Evolutionary conservation across 176 grass and related monocot genomes (phyloP).

Genomic region (Neostapfia colusana): DNA sequence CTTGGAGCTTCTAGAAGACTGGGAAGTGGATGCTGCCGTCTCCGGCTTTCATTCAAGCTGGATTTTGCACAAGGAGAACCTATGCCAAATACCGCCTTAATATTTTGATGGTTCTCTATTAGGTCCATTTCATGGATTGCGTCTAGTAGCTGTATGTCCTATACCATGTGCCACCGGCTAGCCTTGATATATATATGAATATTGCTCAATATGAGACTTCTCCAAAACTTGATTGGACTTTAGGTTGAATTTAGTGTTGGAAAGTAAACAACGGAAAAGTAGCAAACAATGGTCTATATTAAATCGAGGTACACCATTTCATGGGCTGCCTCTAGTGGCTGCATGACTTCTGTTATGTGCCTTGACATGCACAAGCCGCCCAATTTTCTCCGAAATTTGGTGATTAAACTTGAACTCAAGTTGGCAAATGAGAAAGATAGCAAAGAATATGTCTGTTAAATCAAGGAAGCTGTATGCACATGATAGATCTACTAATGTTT

Average conservation of each 20-base stretch:
- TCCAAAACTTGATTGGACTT: not conserved
- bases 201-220: not conserved
- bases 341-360: not conserved
- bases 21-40: not conserved
- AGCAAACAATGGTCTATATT: not conserved
- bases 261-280: not conserved
- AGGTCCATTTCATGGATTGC: not conserved
- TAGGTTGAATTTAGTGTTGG: not conserved
- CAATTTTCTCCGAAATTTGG: not conserved
- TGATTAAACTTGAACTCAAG: not conserved
- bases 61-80: not conserved
- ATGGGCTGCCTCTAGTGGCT: not conserved
- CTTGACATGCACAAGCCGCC: not conserved
- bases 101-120: not conserved
- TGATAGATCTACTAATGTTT: not conserved
- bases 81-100: not conserved
- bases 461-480: not conserved
- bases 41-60: not conserved
- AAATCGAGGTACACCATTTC: not conserved
- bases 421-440: not conserved
- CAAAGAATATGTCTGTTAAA: not conserved
- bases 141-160: not conserved
- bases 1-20: not conserved
- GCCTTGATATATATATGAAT: not conserved
- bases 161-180: not conserved